Conservation (phyloP, 768 basidiomycete species). For the Tremella fuciformis region DNA sequence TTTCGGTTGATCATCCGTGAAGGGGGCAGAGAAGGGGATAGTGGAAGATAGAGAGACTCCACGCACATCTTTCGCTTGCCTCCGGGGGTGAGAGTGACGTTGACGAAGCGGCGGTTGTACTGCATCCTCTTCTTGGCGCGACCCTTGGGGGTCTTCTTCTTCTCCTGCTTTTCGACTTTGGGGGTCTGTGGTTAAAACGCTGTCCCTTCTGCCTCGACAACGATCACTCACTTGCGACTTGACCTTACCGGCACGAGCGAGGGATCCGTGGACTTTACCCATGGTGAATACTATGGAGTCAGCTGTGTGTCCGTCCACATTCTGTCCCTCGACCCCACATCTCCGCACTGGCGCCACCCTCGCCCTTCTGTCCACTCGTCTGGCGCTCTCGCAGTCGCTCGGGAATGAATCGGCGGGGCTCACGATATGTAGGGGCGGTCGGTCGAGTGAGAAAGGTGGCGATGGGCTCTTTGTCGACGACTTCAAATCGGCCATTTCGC, state of each 20-base stretch:
- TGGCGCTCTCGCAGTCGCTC: too few relatives aligned
- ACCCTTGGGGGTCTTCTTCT: slow-evolving; percentile 96
- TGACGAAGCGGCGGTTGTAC: slow-evolving; percentile 66
- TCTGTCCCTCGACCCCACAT: too few relatives aligned
- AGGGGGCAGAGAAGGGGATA: slow-evolving; percentile 12
- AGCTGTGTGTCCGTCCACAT: too few relatives aligned
- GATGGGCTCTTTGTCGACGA: too few relatives aligned
- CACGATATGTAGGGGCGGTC: too few relatives aligned
- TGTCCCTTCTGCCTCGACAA: not conserved
- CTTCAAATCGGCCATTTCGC: too few relatives aligned
- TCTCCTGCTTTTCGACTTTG: slow-evolving; percentile 97
- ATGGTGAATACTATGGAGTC: slow-evolving; percentile 34
- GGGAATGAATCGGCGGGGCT: too few relatives aligned
- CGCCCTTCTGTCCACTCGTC: too few relatives aligned
- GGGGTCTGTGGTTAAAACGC: slow-evolving; percentile 59
- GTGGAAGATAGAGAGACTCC: slow-evolving; percentile 16
- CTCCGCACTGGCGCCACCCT: too few relatives aligned
- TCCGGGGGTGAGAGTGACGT: slow-evolving; percentile 82
- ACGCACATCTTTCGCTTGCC: slow-evolving; percentile 97
- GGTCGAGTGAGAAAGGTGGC: too few relatives aligned
- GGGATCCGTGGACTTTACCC: slow-evolving; percentile 85
- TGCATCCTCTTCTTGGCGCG: slow-evolving; percentile 91
- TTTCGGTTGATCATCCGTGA: slow-evolving; percentile 47
- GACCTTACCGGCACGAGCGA: slow-evolving; percentile 99
- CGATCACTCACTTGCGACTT: slow-evolving; percentile 65